Conservation (phyloP, 2,329 filamentous ascomycete species). For the Akanthomyces dipterigenus region DNA sequence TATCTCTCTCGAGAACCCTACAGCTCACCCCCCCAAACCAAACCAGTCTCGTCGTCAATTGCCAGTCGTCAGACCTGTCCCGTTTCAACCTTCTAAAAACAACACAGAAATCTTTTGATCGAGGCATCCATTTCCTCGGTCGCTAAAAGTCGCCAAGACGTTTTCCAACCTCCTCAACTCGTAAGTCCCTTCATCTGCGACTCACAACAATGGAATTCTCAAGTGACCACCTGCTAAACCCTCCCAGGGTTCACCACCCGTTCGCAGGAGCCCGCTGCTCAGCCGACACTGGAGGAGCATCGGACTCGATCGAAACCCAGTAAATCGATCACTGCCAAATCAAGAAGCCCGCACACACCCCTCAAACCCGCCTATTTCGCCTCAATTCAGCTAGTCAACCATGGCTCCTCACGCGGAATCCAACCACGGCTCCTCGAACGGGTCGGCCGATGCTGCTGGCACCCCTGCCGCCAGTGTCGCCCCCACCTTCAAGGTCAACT, state of each 20-base stretch:
- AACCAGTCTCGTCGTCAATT: constrained; percentile 3
- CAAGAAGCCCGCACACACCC: constrained; percentile 16
- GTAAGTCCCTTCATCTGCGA: constrained; percentile 47
- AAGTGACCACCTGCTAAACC: not conserved
- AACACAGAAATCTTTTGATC: constrained; percentile 33
- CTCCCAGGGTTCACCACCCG: constrained; percentile 76
- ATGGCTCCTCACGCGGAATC: constrained; percentile 91
- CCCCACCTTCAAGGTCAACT: constrained; percentile 74
- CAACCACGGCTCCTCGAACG: constrained; percentile 50
- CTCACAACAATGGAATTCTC: not conserved
- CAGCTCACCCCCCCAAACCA: not conserved
- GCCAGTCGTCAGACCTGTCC: not conserved
- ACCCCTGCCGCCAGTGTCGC: constrained; percentile 39
- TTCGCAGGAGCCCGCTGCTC: constrained; percentile 95
- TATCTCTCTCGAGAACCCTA: not conserved
- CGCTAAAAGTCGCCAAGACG: constrained; percentile 71
- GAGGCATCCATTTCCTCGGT: constrained; percentile 47
- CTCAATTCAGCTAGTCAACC: constrained; percentile 28
- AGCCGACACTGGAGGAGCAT: constrained; percentile 78
- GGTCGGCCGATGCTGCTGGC: constrained; percentile 46
- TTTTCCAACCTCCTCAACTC: constrained; percentile 98
- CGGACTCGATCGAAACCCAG: constrained; percentile 55
- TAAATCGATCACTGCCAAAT: constrained; percentile 37
- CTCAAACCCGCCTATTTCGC: constrained; percentile 15
- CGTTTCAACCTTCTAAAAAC: not conserved